Conservation (phyloP, 495 filamentous ascomycete species). For the Terfezia claveryi region DNA sequence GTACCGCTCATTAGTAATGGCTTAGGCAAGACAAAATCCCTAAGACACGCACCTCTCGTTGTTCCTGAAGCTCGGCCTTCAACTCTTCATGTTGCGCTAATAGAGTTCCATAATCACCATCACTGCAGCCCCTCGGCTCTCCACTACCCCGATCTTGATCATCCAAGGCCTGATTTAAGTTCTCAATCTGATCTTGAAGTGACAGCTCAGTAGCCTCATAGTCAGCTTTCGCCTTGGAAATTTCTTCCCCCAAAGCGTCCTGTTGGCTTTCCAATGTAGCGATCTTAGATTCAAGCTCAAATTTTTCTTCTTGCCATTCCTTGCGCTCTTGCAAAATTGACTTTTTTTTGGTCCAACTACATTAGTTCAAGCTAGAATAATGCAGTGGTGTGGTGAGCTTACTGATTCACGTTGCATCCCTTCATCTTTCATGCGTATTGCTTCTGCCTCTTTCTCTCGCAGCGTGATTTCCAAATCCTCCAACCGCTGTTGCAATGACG, state of each 20-base stretch:
- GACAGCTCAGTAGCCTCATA: constrained; percentile 41
- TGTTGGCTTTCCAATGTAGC: constrained; percentile 56
- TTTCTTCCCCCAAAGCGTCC: constrained; percentile 48
- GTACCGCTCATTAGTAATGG: background rate
- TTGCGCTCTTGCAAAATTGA: constrained; percentile 25
- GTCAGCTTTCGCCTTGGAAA: constrained; percentile 47
- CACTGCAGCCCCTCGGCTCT: background rate
- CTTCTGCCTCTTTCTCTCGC: constrained; percentile 35
- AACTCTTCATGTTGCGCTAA: constrained; percentile 45
- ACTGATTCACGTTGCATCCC: constrained; percentile 28
- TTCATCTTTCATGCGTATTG: constrained; percentile 25
- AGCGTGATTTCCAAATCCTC: constrained; percentile 42
- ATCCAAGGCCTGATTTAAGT: constrained; percentile 19
- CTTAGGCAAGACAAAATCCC: background rate
- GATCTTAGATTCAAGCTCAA: constrained; percentile 58
- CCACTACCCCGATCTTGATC: background rate
- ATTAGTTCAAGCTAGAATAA: background rate
- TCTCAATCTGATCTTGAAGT: constrained; percentile 41
- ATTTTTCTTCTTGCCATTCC: constrained; percentile 53
- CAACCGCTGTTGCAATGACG: constrained; percentile 50
- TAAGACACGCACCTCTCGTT: constrained; percentile 29
- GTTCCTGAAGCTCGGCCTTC: constrained; percentile 31
- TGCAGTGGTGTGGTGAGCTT: constrained; percentile 7
- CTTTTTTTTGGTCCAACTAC: no score
- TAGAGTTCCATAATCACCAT: constrained; percentile 4